Percentiles rank a stretch among this genome's conserved stretches.
phyloP scores from a whole-genome alignment of 495 filamentous ascomycete species.

The Collariella sp. region DNA sequence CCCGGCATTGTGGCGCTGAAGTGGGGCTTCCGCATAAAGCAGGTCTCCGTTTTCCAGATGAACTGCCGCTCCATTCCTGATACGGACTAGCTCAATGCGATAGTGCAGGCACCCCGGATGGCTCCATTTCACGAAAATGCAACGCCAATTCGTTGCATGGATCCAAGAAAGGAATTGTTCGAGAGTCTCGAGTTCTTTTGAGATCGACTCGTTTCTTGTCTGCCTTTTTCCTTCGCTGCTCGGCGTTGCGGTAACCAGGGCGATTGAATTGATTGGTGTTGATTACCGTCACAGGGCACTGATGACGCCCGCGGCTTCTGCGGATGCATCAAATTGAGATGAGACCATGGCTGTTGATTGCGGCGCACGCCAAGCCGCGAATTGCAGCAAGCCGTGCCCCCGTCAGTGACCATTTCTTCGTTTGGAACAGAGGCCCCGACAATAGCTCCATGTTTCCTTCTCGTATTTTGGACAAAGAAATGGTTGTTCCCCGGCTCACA shows the following conservation, averaged over 20 bases:
- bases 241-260: too few relatives aligned
- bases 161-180: too few relatives aligned
- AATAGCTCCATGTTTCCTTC: background rate
- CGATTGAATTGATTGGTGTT: background rate
- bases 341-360: background rate
- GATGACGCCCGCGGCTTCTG: background rate
- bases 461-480: too few relatives aligned
- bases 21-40: too few relatives aligned
- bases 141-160: too few relatives aligned
- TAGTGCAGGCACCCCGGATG: too few relatives aligned
- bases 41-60: background rate
- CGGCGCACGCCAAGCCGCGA: background rate
- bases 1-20: background rate
- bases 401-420: background rate
- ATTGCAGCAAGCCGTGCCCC: background rate
- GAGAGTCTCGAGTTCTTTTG: too few relatives aligned
- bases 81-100: background rate
- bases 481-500: conserved; percentile 6
- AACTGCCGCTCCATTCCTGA: background rate
- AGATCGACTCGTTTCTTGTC: too few relatives aligned
- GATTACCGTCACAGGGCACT: background rate
- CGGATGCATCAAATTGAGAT: background rate
- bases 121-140: too few relatives aligned
- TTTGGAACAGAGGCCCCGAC: too few relatives aligned
- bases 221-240: too few relatives aligned